A percentile compares a stretch with the other conserved stretches of the same genome.
Conservation (phyloP, 352 stramenopile genomes). For the Pelagophyceae sp. region DNA sequence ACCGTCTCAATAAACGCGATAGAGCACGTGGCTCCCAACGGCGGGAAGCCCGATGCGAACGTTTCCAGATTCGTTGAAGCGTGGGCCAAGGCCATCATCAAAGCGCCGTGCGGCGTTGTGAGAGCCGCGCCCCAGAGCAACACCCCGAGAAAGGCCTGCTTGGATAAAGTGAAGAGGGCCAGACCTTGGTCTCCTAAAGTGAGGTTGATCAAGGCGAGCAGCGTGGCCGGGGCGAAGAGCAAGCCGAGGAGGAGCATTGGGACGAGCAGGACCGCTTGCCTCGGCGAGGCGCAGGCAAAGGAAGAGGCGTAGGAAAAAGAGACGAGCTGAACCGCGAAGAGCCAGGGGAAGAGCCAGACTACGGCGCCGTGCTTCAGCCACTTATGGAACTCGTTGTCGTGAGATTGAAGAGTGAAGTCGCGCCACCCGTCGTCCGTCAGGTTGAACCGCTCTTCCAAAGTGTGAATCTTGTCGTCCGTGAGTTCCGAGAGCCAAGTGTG, state of each 20-base stretch:
- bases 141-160: background rate
- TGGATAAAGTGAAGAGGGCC: background rate
- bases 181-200: background rate
- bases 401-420: background rate
- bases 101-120: background rate
- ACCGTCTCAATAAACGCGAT: conserved; percentile 2
- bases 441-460: background rate
- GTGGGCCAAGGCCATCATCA: background rate
- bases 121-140: conserved; percentile 6
- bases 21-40: background rate
- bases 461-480: background rate
- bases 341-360: background rate
- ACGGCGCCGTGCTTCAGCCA: background rate
- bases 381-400: background rate
- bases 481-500: background rate
- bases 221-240: background rate
- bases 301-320: conserved; percentile 6
- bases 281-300: background rate
- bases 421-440: background rate
- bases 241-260: conserved; percentile 10
- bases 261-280: background rate
- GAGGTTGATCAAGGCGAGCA: background rate
- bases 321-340: background rate
- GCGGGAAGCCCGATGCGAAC: background rate
- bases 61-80: background rate